These are phyloP conservation scores for Nicotiana paniculata DNA, from an alignment of 257 asterid genomes.

Conservation along the genomic window DNA sequence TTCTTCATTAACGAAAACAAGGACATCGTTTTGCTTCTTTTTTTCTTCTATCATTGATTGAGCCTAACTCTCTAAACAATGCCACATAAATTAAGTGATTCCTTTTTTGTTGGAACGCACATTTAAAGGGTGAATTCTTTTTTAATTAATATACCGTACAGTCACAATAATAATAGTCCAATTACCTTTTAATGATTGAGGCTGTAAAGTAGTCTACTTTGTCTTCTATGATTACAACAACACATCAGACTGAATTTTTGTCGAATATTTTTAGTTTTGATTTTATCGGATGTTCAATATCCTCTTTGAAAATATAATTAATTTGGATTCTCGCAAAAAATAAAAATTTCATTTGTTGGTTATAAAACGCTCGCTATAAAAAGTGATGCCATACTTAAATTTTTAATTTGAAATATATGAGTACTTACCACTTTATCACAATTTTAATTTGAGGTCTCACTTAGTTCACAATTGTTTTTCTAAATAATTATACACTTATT, in stretches of 20 bases:
- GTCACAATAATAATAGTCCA: not conserved
- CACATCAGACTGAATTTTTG: not conserved
- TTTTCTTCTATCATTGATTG: not conserved
- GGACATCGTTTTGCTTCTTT: not conserved
- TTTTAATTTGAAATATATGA: accelerated
- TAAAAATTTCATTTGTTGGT: too few relatives aligned
- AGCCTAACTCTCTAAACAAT: not conserved
- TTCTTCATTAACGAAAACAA: too few relatives aligned
- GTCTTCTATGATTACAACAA: not conserved
- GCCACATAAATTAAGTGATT: not conserved
- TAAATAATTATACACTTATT: not conserved
- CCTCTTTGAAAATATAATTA: too few relatives aligned
- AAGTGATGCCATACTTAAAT: too few relatives aligned
- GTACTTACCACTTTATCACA: too few relatives aligned
- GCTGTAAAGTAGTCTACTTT: not conserved
- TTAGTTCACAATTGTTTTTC: not conserved
- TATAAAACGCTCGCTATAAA: too few relatives aligned
- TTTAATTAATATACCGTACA: slow-evolving; percentile 1
- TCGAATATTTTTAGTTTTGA: not conserved
- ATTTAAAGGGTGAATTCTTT: not conserved
- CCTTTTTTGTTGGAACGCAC: not conserved
- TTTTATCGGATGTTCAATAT: too few relatives aligned
- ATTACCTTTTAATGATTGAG: not conserved
- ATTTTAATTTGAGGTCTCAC: not conserved
- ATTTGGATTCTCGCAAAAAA: too few relatives aligned